Conservation (phyloP, 108 stramenopile species). For the Pseudonitzschia delicatissima region DNA sequence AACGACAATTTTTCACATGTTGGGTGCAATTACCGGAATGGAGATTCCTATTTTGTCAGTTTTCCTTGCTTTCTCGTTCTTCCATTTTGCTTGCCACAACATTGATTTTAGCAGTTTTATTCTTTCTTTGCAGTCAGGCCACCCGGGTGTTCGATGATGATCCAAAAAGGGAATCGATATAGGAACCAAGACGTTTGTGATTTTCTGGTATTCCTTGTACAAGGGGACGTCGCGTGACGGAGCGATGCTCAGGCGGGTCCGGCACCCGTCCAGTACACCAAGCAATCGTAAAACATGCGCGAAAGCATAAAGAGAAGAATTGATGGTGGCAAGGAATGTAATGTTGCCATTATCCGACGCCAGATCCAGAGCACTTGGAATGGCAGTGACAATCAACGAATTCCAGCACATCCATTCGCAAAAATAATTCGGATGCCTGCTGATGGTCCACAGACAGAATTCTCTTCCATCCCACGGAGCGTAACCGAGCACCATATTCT, state of each 20-base stretch:
- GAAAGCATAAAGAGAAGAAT: not conserved
- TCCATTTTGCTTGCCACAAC: not conserved
- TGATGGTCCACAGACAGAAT: constrained; percentile 12
- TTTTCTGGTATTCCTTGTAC: constrained; percentile 19
- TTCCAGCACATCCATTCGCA: constrained; percentile 24
- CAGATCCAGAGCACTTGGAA: constrained; percentile 8
- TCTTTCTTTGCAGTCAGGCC: not conserved
- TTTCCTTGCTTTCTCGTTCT: not conserved
- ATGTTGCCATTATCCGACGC: not conserved
- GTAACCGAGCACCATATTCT: constrained; percentile 4
- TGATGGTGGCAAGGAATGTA: not conserved
- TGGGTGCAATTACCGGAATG: too few relatives aligned
- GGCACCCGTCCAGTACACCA: constrained; percentile 24
- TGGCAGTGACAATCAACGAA: not conserved
- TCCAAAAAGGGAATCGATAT: constrained; percentile 13
- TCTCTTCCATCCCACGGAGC: constrained; percentile 3
- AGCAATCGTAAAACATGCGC: constrained; percentile 23
- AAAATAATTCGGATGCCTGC: constrained; percentile 27
- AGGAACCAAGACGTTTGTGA: constrained; percentile 9
- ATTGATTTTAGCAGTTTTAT: not conserved
- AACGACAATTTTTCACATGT: too few relatives aligned
- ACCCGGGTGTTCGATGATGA: constrained; percentile 17
- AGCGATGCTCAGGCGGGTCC: constrained; percentile 18
- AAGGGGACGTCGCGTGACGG: constrained; percentile 7
- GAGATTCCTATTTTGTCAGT: too few relatives aligned